Base-by-base conservation (phyloP, 345 rosid species). In the Excoecaria agallocha region DNA sequence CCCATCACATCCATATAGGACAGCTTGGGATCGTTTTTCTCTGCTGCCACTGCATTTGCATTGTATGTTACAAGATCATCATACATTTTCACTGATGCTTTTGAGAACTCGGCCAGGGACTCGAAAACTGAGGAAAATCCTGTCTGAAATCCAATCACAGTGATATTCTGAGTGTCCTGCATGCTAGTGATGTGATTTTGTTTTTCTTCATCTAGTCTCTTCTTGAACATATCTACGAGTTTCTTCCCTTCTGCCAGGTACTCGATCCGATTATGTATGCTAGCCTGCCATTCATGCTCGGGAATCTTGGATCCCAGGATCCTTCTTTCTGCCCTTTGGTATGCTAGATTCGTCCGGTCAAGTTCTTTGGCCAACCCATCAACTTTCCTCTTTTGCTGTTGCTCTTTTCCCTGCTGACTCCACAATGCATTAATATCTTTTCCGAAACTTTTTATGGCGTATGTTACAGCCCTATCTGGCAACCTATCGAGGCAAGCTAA, bases 331-430 rank as follows among this genome's bases (percentile, higher is more conserved):
- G 59, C 79, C 60, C 76, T 84, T 66, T 79, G 77, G n/a, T 78
- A 74, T 39, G 75, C 84, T 65, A 61, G 43, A 60, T 58, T 74
- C 68, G 64, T 82, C 76, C 69, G 74, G 8, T 82, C 83, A 35
- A 72, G 78, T 59, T 84, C 81, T 58, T 78, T 80, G 15, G 75
- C 69, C 8, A 86, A 69, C n/a, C 61, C 71, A 59, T 82, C 82
- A 12, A 80, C 81, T 50, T 86, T 84, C 67, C 86, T 82, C 83
- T 81, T 84, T 38, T 75, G 86, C 5, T 86, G 76, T 37, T 78
- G 82, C 75, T 86, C 87, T 39, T 81, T 76, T 19, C 87, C 82
- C 55, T 86, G 87, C 57, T 84, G 86, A 70, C 49, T 62, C 82
- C 77, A 79, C 57, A 86, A 13, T 0, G 70, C 65, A 19, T 49